Evolutionary conservation across 495 filamentous ascomycete genomes (phyloP).

Genomic region (Neurospora terricola): DNA sequence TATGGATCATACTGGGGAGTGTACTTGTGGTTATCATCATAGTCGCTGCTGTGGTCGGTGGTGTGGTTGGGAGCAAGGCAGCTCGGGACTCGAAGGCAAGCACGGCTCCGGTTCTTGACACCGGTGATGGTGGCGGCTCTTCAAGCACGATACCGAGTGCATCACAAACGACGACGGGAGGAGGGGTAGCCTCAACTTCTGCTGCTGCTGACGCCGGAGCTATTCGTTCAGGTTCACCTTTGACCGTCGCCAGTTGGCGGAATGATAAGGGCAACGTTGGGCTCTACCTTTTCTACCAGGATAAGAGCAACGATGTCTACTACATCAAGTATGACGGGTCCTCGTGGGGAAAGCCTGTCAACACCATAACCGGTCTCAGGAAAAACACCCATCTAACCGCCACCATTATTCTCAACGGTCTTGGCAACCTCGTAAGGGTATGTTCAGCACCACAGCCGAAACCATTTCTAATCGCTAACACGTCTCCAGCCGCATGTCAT

Average conservation of each 20-base stretch:
- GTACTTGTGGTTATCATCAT: background rate
- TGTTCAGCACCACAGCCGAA: background rate
- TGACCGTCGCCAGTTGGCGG: background rate
- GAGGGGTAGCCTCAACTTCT: background rate
- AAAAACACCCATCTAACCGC: background rate
- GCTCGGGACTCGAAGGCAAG: background rate
- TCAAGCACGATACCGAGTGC: background rate
- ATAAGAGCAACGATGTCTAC: background rate
- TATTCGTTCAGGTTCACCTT: background rate
- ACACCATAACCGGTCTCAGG: background rate
- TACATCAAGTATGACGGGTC: background rate
- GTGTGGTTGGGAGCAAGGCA: background rate
- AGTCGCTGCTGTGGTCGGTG: background rate
- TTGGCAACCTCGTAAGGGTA: background rate
- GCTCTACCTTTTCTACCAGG: background rate
- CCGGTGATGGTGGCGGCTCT: background rate
- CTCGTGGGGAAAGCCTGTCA: background rate
- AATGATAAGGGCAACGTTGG: background rate
- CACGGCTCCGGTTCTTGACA: background rate
- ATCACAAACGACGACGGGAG: background rate
- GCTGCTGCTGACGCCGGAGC: background rate
- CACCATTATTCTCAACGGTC: background rate
- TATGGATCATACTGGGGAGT: background rate
- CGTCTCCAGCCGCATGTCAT: background rate
- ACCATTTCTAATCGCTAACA: background rate